Percentiles rank a stretch among this genome's conserved stretches.
Evolutionary conservation across 73 alveolate genomes (phyloP).

Genomic region (Paraurostyla sp.): DNA sequence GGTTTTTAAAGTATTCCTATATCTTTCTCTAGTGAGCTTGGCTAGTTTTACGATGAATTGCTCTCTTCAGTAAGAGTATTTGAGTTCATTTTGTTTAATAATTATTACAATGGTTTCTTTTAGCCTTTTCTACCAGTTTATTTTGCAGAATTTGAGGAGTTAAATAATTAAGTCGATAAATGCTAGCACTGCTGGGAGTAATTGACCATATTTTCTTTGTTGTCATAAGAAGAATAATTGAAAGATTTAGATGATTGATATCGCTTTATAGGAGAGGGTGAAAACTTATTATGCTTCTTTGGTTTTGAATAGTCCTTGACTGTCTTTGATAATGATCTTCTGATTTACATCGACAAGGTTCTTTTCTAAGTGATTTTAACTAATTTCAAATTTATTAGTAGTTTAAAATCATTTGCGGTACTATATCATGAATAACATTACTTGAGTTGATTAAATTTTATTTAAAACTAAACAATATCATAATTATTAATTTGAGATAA

Average conservation of each 20-base stretch:
- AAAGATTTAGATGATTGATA: constrained; percentile 24
- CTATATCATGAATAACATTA: background rate
- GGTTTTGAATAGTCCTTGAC: constrained; percentile 48
- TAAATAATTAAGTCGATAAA: background rate
- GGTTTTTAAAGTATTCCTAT: background rate
- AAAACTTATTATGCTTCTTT: constrained; percentile 25
- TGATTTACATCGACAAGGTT: background rate
- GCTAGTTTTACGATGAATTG: background rate
- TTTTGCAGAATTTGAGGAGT: background rate
- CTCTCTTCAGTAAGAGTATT: too few relatives aligned
- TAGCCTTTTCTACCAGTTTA: background rate
- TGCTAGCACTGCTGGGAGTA: background rate
- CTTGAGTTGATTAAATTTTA: background rate
- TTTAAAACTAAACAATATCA: background rate
- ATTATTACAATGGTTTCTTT: background rate
- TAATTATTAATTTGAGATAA: too few relatives aligned
- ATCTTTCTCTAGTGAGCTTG: background rate
- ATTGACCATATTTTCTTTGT: constrained; percentile 7
- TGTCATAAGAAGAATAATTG: background rate
- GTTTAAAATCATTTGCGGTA: background rate
- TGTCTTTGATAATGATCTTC: background rate
- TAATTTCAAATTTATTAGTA: background rate
- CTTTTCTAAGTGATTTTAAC: background rate
- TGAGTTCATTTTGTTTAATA: too few relatives aligned
- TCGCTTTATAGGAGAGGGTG: constrained; percentile 50